phyloP scores from a whole-genome alignment of 208 protist genomes.

The Naegleria fowleri region DNA sequence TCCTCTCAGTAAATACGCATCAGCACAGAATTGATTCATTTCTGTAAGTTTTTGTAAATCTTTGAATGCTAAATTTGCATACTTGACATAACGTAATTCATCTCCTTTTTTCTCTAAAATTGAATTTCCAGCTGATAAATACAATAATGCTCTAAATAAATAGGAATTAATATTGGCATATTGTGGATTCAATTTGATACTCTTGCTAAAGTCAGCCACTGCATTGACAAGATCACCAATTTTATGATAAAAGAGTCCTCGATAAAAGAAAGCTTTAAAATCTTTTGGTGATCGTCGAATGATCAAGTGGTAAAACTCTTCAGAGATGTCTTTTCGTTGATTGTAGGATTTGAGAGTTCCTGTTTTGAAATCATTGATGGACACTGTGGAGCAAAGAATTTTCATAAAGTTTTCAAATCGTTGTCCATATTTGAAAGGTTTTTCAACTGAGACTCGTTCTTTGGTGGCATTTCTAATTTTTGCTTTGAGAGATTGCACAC shows the following conservation, averaged over 20 bases:
- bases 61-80: neutral
- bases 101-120: neutral
- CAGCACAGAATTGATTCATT: neutral
- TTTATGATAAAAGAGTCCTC: neutral
- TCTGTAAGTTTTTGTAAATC: neutral
- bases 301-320: neutral
- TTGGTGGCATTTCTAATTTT: neutral
- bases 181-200: conserved; percentile 3
- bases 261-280: neutral
- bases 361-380: neutral
- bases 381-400: neutral
- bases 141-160: neutral
- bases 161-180: neutral
- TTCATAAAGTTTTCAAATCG: conserved; percentile 18
- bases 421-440: conserved; percentile 13
- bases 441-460: neutral
- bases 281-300: neutral
- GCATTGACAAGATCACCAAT: neutral
- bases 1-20: conserved; percentile 20
- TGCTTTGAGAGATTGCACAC: conserved; percentile 54
- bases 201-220: neutral
- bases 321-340: neutral
- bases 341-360: neutral
- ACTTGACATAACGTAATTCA: neutral
- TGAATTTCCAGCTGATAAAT: neutral